A percentile compares a stretch with the other conserved stretches of the same genome.
phyloP scores from a whole-genome alignment of 192 early-diverging fungal species.

The Jimgerdemannia flammicorona region DNA sequence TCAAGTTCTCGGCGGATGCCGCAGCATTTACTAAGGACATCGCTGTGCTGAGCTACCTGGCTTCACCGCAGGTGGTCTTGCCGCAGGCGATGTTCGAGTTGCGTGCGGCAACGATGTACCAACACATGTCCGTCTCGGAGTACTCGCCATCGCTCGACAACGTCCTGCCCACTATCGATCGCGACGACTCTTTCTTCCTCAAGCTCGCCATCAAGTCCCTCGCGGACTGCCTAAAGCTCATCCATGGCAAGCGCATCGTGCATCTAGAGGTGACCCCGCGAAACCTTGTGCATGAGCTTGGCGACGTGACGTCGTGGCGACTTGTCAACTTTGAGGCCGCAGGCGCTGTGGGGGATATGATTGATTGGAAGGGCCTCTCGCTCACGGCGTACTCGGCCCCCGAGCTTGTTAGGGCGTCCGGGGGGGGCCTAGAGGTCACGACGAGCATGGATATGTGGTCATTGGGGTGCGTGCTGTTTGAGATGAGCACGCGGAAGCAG shows the following conservation, averaged over 20 bases:
- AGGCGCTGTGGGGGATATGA: background rate
- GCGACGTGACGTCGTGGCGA: background rate
- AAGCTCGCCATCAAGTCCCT: background rate
- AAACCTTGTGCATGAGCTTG: background rate
- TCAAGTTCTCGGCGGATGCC: background rate
- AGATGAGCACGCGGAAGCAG: conserved; percentile 2
- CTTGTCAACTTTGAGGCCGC: background rate
- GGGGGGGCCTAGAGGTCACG: background rate
- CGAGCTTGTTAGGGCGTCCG: background rate
- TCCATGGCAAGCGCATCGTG: background rate
- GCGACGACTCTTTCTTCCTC: background rate
- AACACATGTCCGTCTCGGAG: background rate
- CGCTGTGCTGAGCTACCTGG: background rate
- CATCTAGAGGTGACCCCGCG: background rate
- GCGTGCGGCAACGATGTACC: background rate
- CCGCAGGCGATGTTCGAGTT: background rate
- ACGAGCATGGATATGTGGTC: conserved; percentile 9
- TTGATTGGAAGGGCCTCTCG: background rate
- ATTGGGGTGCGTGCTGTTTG: conserved; percentile 3
- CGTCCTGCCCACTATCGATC: background rate
- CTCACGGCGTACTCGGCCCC: background rate
- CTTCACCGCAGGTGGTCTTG: background rate
- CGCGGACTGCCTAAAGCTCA: background rate
- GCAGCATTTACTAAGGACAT: background rate
- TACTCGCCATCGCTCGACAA: background rate